A percentile compares a stretch with the other conserved stretches of the same genome.
Evolutionary conservation across 2,329 filamentous ascomycete species (phyloP).

Genomic region (Chaetomiaceae sp.): DNA sequence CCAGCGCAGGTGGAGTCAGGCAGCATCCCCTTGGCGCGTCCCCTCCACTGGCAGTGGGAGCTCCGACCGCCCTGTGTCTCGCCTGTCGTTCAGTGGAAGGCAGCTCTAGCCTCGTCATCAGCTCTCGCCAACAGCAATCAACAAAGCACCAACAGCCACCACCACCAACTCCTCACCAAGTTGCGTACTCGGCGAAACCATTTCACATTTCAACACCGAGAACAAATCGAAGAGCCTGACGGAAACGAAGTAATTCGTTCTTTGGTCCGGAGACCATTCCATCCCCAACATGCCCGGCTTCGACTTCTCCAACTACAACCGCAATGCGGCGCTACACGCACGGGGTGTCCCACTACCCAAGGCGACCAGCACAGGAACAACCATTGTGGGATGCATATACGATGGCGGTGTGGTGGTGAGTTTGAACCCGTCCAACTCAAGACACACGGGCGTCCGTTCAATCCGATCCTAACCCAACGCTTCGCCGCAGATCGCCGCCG

Average conservation of each 20-base stretch:
- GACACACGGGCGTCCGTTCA: no score
- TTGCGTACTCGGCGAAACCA: neutral
- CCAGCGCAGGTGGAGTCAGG: slow-evolving; percentile 16
- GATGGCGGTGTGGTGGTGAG: slow-evolving; percentile 91
- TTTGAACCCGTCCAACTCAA: slow-evolving; percentile 21
- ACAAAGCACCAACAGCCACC: slow-evolving; percentile 6
- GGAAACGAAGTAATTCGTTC: neutral
- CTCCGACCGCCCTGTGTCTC: slow-evolving; percentile 10
- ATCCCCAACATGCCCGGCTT: slow-evolving; percentile 80
- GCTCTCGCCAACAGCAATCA: slow-evolving; percentile 28
- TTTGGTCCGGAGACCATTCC: neutral
- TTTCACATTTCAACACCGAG: neutral
- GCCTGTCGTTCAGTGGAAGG: slow-evolving; percentile 33
- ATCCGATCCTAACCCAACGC: neutral
- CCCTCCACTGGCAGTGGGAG: no score
- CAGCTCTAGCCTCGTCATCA: slow-evolving; percentile 55
- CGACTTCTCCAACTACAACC: slow-evolving; percentile 99
- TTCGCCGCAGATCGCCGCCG: slow-evolving; percentile 76
- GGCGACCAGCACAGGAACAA: slow-evolving; percentile 97
- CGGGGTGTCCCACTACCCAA: slow-evolving; percentile 92
- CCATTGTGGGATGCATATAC: slow-evolving; percentile 95
- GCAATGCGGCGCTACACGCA: slow-evolving; percentile 93
- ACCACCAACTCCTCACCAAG: neutral
- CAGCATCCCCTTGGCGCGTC: slow-evolving; percentile 24
- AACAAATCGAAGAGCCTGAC: no score